Evolutionary conservation across 129 eudicot genomes (phyloP), one percentile per base, ranked within the genome.

Genomic region (Logfia minima): DNA sequence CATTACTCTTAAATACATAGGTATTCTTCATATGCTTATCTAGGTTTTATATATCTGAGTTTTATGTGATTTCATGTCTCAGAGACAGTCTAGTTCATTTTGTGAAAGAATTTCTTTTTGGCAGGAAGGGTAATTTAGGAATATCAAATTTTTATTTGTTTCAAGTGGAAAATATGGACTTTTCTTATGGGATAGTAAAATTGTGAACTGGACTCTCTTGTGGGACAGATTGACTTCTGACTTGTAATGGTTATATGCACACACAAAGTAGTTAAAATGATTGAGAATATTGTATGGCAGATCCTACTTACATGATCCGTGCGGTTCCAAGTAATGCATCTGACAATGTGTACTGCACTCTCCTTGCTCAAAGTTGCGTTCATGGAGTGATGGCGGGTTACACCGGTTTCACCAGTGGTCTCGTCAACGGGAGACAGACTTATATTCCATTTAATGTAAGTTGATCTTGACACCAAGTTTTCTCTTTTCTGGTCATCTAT

Each of bases 321-420:
- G 97, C 97, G 32, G 85, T 91, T 83, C 97, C 97, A 45, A 89
- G 97, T 82, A 92, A 92, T 72, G 97, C 97, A 76, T 84, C 97
- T 67, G 97, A 92, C 80, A 92, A 92, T 67, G 97, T 92, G 52
- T 92, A 92, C 66, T 92, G 97, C 86, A 92, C 97, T 23, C 95
- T 92, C 19, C 97, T 92, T 80, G 97, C 97, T 79, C 97, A 92
- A 86, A 89, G 97, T 81, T 88, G 92, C 41, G 97, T 92, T 75
- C 97, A 92, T 80, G 97, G 97, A 87, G 97, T 88, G n/a, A 92
- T 92, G 97, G 90, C 97, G 6, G 97, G 97, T 31, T 92, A 76
- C 72, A 89, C 97, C 6, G 97, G 97, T 64, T 89, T 83, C 83
- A 85, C 91, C 4, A 79, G 84, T 70, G 97, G 97, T 24, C 92